Conservation (phyloP, 306 rosid species). For the Senna siamea region DNA sequence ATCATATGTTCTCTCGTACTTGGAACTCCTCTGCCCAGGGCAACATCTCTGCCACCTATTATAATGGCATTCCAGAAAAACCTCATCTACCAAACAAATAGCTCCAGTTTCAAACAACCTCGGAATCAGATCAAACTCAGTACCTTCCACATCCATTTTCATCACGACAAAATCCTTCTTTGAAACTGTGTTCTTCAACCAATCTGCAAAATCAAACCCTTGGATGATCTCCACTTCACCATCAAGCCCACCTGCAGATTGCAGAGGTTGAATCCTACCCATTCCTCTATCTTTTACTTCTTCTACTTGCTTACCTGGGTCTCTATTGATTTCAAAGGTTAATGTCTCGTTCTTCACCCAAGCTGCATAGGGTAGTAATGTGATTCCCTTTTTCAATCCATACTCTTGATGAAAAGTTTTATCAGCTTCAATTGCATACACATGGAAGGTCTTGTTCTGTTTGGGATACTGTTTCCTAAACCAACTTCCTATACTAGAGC, state of each 20-base stretch:
- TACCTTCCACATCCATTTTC: constrained; percentile 98
- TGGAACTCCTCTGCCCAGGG: constrained; percentile 86
- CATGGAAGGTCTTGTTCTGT: constrained; percentile 86
- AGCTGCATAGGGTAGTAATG: constrained; percentile 80
- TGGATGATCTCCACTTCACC: constrained; percentile 73
- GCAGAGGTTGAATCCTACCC: constrained; percentile 87
- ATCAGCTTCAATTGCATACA: constrained; percentile 93
- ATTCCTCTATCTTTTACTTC: constrained; percentile 71
- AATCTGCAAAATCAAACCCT: constrained; percentile 81
- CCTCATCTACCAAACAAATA: constrained; percentile 85
- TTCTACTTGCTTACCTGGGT: constrained; percentile 58
- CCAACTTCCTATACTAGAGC: constrained; percentile 96
- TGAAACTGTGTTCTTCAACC: constrained; percentile 75
- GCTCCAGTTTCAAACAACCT: constrained; percentile 86
- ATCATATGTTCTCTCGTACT: constrained; percentile 78
- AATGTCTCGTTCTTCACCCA: constrained; percentile 95
- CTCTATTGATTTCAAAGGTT: constrained; percentile 69
- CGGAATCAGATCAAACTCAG: constrained; percentile 88
- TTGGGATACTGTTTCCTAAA: constrained; percentile 91
- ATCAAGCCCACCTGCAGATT: constrained; percentile 38
- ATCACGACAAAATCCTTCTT: constrained; percentile 88
- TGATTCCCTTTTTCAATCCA: constrained; percentile 63
- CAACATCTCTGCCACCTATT: constrained; percentile 96
- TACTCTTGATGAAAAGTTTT: constrained; percentile 77
- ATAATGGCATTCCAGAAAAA: constrained; percentile 95